These are phyloP conservation scores for Trametes cubensis DNA, from an alignment of 768 basidiomycete genomes.

Conservation along the genomic window DNA sequence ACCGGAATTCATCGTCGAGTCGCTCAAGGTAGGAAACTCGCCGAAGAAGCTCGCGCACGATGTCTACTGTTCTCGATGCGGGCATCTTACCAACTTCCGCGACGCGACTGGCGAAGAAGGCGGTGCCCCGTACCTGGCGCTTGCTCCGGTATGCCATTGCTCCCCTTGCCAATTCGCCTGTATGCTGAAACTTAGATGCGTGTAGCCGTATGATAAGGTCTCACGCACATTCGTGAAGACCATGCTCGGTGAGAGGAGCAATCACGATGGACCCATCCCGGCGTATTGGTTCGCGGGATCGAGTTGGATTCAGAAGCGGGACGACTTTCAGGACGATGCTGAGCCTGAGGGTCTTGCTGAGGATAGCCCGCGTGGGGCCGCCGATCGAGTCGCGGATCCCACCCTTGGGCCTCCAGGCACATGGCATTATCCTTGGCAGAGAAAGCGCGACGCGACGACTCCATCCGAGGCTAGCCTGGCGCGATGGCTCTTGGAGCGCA, in stretches of 20 bases:
- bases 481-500: background rate
- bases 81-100: slow-evolving; percentile 13
- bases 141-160: slow-evolving; percentile 8
- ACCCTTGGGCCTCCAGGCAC: no score
- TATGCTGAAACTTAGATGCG: background rate
- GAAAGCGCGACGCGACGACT: no score
- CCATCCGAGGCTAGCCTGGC: no score
- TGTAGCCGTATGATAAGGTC: slow-evolving; percentile 9
- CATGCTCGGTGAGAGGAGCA: background rate
- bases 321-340: no score
- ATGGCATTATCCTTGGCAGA: no score
- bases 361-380: no score
- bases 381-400: no score
- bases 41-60: slow-evolving; percentile 23
- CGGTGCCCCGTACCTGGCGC: slow-evolving; percentile 4
- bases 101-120: slow-evolving; percentile 9
- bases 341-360: no score
- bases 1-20: slow-evolving; percentile 20
- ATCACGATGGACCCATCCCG: no score
- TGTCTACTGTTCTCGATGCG: slow-evolving; percentile 25
- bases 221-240: slow-evolving; percentile 1
- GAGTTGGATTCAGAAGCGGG: no score
- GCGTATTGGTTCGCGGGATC: no score
- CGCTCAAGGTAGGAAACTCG: slow-evolving; percentile 12
- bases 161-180: background rate